Base-by-base conservation (phyloP, 805 yeast genomes). In the Candida andamanensis region DNA sequence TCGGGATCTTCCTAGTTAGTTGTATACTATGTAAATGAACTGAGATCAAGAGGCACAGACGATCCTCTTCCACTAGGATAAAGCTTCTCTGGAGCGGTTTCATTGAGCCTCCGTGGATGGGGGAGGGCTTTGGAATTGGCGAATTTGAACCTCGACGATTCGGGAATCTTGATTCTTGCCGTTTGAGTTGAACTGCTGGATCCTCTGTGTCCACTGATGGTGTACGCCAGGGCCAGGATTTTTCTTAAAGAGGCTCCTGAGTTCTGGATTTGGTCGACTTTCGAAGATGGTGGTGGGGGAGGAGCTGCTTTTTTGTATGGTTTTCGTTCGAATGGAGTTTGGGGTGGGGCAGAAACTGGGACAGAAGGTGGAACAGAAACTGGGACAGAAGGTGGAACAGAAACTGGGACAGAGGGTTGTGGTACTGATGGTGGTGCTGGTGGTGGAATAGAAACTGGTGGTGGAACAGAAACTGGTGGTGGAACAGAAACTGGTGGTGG, bases 51-150 rank as follows among this genome's bases (percentile, higher is more conserved):
- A 1, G 97, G 97, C 22, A 89, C 92, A 20, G 95, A 84, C 17
- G 87, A 76, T 3, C 97, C 97, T 46, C 95, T 72, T 10, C 97
- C 97, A 58, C 95, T 85, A 12, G 97, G 96, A 60, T 92, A 92
- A 42, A 87, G 63, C 54, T 90, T 87, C 12, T 42, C 49, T 18
- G 33, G 40, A 2, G 51, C 54, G 28, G 70, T 71, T 3, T 79
- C 83, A 32, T 73, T 77, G 49, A 83, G 86, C 30, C 73, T 70
- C 44, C 97, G 69, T n/a, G 98, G 97, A 45, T 76, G 77, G 0
- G 98, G 97, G 27, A 92, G 63, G 15, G 85, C 81, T 26, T 61
- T 57, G 12, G 72, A 69, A 52, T 84, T 84, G 3, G 63, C 51
- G 66, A 85, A 89, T 42, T 69, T 73, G 64, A 80, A 87, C 45